Evolutionary conservation across 1,284 basidiomycete species (phyloP).

Genomic region (Malassezia slooffiae): DNA sequence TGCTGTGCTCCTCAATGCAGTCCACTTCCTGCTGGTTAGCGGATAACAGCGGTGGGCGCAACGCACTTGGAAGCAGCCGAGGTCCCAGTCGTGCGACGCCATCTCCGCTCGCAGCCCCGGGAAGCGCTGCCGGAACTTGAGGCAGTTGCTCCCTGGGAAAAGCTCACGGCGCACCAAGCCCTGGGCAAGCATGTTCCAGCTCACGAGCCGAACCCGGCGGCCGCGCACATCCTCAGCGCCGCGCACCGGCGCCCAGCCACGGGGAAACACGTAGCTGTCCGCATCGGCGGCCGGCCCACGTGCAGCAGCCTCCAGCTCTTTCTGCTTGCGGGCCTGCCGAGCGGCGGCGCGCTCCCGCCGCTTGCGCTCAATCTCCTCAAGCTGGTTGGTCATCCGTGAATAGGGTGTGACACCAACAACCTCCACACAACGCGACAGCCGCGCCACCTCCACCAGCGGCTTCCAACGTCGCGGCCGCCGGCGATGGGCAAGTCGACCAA

Average conservation of each 20-base stretch:
- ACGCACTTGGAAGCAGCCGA: constrained; percentile 45
- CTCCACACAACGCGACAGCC: too few species aligned
- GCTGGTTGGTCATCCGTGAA: constrained; percentile 8
- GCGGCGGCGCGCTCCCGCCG: constrained; percentile 7
- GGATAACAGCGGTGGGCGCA: too few species aligned
- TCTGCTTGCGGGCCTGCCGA: neutral
- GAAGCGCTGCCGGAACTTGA: constrained; percentile 45
- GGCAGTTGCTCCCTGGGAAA: constrained; percentile 48
- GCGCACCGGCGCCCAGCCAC: constrained; percentile 6
- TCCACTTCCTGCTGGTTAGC: constrained; percentile 45
- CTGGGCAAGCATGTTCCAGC: constrained; percentile 47
- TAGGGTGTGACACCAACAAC: too few species aligned
- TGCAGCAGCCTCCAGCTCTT: neutral
- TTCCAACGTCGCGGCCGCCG: too few species aligned
- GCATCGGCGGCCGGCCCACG: neutral
- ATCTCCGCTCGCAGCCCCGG: constrained; percentile 29
- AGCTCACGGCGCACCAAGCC: constrained; percentile 47
- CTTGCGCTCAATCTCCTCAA: constrained; percentile 6
- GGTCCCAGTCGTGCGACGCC: constrained; percentile 40
- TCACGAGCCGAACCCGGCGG: constrained; percentile 16
- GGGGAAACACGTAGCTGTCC: neutral
- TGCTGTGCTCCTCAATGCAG: constrained; percentile 38
- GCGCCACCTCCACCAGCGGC: too few species aligned
- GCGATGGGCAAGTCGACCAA: constrained; percentile 44
- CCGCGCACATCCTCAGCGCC: neutral